phyloP scores from a whole-genome alignment of 768 basidiomycete genomes.

The Cystobasidium onofrii region DNA sequence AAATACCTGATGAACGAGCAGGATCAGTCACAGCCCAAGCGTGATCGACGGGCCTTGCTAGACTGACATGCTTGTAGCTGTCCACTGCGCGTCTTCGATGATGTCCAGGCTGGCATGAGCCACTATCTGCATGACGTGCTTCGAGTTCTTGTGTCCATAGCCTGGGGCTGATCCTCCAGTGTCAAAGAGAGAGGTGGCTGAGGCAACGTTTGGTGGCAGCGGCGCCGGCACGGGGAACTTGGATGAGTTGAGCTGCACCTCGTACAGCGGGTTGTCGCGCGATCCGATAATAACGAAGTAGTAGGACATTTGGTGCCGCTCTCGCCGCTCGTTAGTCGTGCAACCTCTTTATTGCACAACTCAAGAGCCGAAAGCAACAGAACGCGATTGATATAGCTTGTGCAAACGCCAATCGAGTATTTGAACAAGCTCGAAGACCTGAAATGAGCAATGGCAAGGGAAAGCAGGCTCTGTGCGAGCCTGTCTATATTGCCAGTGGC shows the following conservation, averaged over 20 bases:
- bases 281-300: constrained; percentile 47
- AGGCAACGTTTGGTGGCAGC: constrained; percentile 33
- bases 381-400: too few relatives aligned
- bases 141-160: constrained; percentile 38
- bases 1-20: constrained; percentile 62
- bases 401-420: neutral
- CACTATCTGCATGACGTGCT: constrained; percentile 95
- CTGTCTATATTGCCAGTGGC: constrained; percentile 44
- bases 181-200: constrained; percentile 33
- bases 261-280: constrained; percentile 48
- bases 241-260: constrained; percentile 45
- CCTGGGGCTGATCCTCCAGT: constrained; percentile 31
- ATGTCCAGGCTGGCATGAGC: constrained; percentile 92
- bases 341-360: neutral
- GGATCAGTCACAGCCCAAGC: neutral
- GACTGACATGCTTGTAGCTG: constrained; percentile 52
- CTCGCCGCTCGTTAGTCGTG: neutral
- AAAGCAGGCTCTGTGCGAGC: constrained; percentile 9
- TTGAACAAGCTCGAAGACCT: too few relatives aligned
- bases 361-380: neutral
- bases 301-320: constrained; percentile 18
- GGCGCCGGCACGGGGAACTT: constrained; percentile 38
- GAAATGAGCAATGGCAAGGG: constrained; percentile 14
- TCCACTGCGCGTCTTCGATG: constrained; percentile 83
- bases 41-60: neutral